Percentiles rank a stretch among this genome's conserved stretches.
Conservation (phyloP, 176 grass and related monocot genomes). For the Oryza longistaminata region DNA sequence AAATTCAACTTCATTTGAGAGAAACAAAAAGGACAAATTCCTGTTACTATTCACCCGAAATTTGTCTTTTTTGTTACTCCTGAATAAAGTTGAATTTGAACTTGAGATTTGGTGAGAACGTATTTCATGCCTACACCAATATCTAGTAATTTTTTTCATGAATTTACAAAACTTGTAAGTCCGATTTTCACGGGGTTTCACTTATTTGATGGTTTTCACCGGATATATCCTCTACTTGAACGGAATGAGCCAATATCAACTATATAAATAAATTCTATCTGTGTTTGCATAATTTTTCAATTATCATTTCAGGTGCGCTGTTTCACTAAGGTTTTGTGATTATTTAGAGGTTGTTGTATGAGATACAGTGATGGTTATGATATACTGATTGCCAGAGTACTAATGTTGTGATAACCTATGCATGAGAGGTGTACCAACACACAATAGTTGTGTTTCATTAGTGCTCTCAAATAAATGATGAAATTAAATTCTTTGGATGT, state of each 20-base stretch:
- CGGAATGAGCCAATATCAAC: not conserved
- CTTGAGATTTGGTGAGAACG: too few species aligned
- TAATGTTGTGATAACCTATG: not conserved
- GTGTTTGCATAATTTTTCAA: not conserved
- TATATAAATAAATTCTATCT: not conserved
- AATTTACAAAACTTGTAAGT: too few species aligned
- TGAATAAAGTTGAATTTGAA: too few species aligned
- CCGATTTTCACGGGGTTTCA: too few species aligned
- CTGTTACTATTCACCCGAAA: too few species aligned
- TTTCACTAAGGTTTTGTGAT: not conserved
- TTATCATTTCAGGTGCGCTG: not conserved
- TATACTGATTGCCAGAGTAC: constrained; percentile 4
- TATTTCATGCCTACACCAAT: too few species aligned
- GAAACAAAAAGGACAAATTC: too few species aligned
- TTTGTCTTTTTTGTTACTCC: too few species aligned
- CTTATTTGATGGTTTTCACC: too few species aligned
- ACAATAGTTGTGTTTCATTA: not conserved
- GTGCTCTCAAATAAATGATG: constrained; percentile 16
- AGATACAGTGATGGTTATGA: not conserved
- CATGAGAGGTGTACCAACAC: constrained; percentile 7
- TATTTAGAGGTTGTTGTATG: not conserved
- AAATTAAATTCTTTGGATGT: not conserved
- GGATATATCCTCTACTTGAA: too few species aligned
- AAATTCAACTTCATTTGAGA: too few species aligned
- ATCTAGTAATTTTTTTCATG: too few species aligned